Evolutionary conservation across 2,329 filamentous ascomycete genomes (phyloP).

Genomic region (Epichloe aotearoae): DNA sequence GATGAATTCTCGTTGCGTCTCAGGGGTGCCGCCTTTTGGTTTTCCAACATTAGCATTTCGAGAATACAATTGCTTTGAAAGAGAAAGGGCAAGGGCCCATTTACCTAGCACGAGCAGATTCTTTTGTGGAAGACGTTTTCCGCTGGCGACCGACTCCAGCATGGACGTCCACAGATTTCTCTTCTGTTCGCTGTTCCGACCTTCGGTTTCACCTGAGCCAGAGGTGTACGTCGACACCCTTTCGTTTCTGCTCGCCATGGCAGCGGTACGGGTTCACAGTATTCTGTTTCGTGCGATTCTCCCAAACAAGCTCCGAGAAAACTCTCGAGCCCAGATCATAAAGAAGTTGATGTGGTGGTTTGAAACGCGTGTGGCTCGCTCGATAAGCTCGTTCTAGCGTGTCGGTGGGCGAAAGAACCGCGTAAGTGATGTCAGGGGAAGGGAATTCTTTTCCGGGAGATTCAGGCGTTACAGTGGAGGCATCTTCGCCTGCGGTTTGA

Average conservation of each 20-base stretch:
- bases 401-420: constrained; percentile 6
- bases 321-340: background rate
- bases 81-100: background rate
- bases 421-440: constrained; percentile 1
- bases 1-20: constrained; percentile 74
- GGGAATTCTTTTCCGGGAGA: background rate
- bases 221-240: constrained; percentile 46
- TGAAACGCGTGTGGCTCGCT: background rate
- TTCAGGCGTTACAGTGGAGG: background rate
- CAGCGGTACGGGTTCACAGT: background rate
- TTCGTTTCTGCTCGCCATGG: constrained; percentile 40
- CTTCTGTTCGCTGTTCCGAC: constrained; percentile 56
- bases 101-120: constrained; percentile 74
- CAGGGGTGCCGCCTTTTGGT: constrained; percentile 57
- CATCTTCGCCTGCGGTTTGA: background rate
- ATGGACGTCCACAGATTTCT: constrained; percentile 92
- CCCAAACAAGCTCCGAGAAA: background rate
- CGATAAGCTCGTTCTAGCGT: constrained; percentile 1
- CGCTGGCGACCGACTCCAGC: constrained; percentile 80
- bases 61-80: background rate
- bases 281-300: background rate
- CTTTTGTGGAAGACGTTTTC: constrained; percentile 82
- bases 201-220: constrained; percentile 40
- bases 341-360: background rate
- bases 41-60: constrained; percentile 4